Evolutionary conservation across 176 grass and related monocot genomes (phyloP), one percentile per base, ranked within the genome.

Genomic region (Bothriochloa decipiens): DNA sequence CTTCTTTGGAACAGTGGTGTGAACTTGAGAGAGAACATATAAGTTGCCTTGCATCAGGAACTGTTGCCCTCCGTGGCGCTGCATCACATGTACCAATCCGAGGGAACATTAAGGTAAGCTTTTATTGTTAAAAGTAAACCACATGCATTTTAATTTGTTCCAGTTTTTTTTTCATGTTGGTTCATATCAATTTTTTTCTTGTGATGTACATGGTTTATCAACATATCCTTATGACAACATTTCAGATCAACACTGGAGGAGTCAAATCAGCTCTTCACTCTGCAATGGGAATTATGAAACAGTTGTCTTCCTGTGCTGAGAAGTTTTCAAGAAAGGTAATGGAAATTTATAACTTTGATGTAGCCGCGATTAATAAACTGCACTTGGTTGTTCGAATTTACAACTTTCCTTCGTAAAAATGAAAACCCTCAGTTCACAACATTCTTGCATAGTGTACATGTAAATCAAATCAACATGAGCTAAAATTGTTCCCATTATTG

Each of bases 71-170:
- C 68, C 67, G 78, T 14, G 68, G 87, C 82, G 89, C 80, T 66
- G 84, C 89, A 77, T 87, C 89, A 77, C 22, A 81, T 18, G 27
- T 94, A 53, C 92, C 92, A 25, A 83, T 85, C 69, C 42, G 1
- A 70, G 79, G 76, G 50, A 83, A 89, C 36, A 72, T 89, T 67
- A 89, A 72, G 86, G 92, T 91, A 65, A 78, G 78, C 32, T 35
- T 75, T 62, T 40, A 13, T 36, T 74, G 6, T 41, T 50, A 65
- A 49, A 42, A 71, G 39, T 26, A 68, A 68, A 80, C 16, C 33
- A 33, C 43, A 6, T 32, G 6, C 43, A 57, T 86, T 77, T 17
- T 11, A 71, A 36, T 58, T 58, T 76, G 67, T 3, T 23, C 71
- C 9, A 33, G 53, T 27, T 45, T 72, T 39, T 42, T 2, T 42